A percentile compares a stretch with the other conserved stretches of the same genome.
phyloP scores from a whole-genome alignment of 306 rosid species.

The Crataegus laevigata region DNA sequence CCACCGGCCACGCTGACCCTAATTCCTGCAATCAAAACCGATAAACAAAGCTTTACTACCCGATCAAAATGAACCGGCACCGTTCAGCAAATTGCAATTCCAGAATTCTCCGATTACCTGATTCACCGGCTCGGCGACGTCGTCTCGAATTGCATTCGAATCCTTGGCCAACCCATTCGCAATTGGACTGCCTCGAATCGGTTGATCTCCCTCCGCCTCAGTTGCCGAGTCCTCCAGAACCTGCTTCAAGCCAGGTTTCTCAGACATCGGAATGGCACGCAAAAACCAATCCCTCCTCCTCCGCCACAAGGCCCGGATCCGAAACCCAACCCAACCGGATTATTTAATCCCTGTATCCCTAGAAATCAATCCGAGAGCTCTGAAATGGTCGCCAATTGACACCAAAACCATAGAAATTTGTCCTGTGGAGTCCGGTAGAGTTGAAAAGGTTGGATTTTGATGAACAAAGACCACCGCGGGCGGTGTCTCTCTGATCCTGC shows the following conservation, averaged over 20 bases:
- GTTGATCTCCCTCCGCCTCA: slow-evolving; percentile 10
- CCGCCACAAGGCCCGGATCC: slow-evolving; percentile 31
- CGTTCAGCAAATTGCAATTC: background rate
- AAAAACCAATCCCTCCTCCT: slow-evolving; percentile 29
- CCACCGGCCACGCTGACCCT: background rate
- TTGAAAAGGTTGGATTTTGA: background rate
- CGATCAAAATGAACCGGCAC: background rate
- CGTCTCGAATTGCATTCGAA: background rate
- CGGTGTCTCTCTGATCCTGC: background rate
- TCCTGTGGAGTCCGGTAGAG: background rate
- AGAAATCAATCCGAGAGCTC: background rate
- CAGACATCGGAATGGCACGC: slow-evolving; percentile 48
- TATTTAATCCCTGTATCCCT: background rate
- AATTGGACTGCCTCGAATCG: slow-evolving; percentile 12
- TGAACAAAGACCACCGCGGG: background rate
- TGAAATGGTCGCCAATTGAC: background rate
- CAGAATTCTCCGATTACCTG: slow-evolving; percentile 24
- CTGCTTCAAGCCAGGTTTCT: slow-evolving; percentile 30
- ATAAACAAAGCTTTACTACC: background rate
- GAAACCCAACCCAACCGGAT: background rate
- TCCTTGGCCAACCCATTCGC: slow-evolving; percentile 12
- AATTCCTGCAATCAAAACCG: slow-evolving; percentile 6
- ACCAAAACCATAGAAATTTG: background rate
- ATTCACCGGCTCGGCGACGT: slow-evolving; percentile 11
- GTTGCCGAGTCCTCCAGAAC: slow-evolving; percentile 14